phyloP scores from a whole-genome alignment of 2,329 filamentous ascomycete species.

The Cladophialophora chaetospira region DNA sequence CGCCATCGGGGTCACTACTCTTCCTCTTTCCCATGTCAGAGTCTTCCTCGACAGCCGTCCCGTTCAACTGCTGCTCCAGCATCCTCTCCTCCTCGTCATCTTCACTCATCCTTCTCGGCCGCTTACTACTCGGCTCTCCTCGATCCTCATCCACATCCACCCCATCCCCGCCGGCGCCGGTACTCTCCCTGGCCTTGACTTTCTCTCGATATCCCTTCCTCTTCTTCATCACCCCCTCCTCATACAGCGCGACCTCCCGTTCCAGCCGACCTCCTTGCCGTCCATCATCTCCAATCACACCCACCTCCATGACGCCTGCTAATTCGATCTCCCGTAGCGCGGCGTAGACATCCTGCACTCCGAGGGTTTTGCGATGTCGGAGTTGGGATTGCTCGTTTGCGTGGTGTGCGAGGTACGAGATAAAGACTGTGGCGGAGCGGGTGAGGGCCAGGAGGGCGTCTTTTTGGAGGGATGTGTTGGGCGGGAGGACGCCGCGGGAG shows the following conservation, averaged over 20 bases:
- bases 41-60: slow-evolving; percentile 30
- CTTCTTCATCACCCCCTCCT: slow-evolving; percentile 41
- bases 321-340: slow-evolving; percentile 64
- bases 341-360: slow-evolving; percentile 61
- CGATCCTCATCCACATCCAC: slow-evolving; percentile 63
- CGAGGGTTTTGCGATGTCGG: slow-evolving; percentile 64
- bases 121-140: slow-evolving; percentile 28
- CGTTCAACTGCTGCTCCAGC: slow-evolving; percentile 34
- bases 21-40: slow-evolving; percentile 23
- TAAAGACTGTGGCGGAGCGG: slow-evolving; percentile 67
- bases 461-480: slow-evolving; percentile 67
- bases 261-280: slow-evolving; percentile 60
- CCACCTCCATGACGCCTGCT: slow-evolving; percentile 34
- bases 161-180: slow-evolving; percentile 55
- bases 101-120: slow-evolving; percentile 22
- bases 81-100: slow-evolving; percentile 28
- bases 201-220: slow-evolving; percentile 41
- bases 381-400: slow-evolving; percentile 55
- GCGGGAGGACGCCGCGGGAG: slow-evolving; percentile 63
- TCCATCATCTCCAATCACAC: slow-evolving; percentile 34
- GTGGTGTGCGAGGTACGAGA: slow-evolving; percentile 58
- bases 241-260: slow-evolving; percentile 57
- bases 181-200: slow-evolving; percentile 49
- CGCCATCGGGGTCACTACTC: slow-evolving; percentile 21
- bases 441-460: slow-evolving; percentile 65